Evolutionary conservation across 169 alveolate species (phyloP).

Genomic region (Plasmodium reichenowi): DNA sequence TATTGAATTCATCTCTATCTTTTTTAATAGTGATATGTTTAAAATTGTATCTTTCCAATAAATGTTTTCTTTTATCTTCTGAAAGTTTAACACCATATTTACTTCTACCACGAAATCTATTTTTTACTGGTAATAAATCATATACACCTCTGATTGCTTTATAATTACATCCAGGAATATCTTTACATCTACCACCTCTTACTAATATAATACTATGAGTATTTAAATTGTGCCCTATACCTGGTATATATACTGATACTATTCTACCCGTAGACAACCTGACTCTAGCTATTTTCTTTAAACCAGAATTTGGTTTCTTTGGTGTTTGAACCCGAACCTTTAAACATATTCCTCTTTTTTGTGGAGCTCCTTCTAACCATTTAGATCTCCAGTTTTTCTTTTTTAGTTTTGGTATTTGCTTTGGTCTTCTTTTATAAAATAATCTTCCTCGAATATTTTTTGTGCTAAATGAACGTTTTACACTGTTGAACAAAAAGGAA

Average conservation of each 20-base stretch:
- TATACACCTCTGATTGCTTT: slow-evolving; percentile 89
- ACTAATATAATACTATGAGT: slow-evolving; percentile 89
- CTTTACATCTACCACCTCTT: slow-evolving; percentile 90
- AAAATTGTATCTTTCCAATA: slow-evolving; percentile 65
- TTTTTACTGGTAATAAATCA: slow-evolving; percentile 89
- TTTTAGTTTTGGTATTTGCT: slow-evolving; percentile 86
- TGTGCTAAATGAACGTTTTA: slow-evolving; percentile 75
- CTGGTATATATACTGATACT: slow-evolving; percentile 89
- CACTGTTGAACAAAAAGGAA: not conserved
- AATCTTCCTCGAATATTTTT: slow-evolving; percentile 86
- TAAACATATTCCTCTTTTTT: slow-evolving; percentile 85
- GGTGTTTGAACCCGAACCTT: slow-evolving; percentile 88
- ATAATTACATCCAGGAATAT: slow-evolving; percentile 90
- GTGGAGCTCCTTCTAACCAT: slow-evolving; percentile 90
- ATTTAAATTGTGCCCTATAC: slow-evolving; percentile 89
- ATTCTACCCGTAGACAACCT: slow-evolving; percentile 88
- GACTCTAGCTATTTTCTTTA: slow-evolving; percentile 90
- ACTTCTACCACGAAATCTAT: slow-evolving; percentile 84
- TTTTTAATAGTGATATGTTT: slow-evolving; percentile 80
- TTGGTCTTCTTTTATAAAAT: slow-evolving; percentile 86
- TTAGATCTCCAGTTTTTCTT: slow-evolving; percentile 87
- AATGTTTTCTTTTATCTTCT: slow-evolving; percentile 78
- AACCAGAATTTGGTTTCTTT: slow-evolving; percentile 89
- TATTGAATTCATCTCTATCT: slow-evolving; percentile 82
- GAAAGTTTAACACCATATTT: slow-evolving; percentile 83